Base-by-base conservation (phyloP, 129 eudicot species). In the Kitagawia praeruptora region DNA sequence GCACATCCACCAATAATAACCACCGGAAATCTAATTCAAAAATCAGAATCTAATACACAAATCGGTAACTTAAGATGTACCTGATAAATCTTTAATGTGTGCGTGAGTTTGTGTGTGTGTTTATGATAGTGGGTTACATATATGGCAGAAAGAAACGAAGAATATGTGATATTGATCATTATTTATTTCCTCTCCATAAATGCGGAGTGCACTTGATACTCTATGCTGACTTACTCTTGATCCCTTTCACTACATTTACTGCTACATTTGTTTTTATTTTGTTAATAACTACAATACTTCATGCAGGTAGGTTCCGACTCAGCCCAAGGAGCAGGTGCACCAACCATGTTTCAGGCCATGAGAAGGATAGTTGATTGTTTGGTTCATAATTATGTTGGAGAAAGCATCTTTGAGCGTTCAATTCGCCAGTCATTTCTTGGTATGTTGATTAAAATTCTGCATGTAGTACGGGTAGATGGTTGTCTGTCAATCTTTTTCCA, bases 281-380 rank as follows among this genome's bases (percentile, higher is more conserved):
- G 45, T 44, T 8, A 40, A 56, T 41, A 58, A 37, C 23, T 6
- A 6, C 63, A 42, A 19, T 37, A 7, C 44, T 41, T 63, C 74
- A 73, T 84, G 38, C 87, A 93, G 98, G 98, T 93, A 44, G 98
- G 98, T 75, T 94, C 98, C 54, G 89, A 88, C 76, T 94, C 98
- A 80, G 80, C 84, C 80, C 98, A 94, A 81, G 98, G 98, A n/a
- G 98, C 98, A 80, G 98, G 98, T 80, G 97, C 98, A 58, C 98
- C 97, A 61, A 91, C 97, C 70, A 89, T 94, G 95, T 94, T 94
- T 84, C 93, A 91, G 89, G 93, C 96, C 76, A 93, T 93, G 97
- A 91, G 88, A 79, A 88, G 96, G 19, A 88, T 93, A 80, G 82
- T 45, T 84, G 90, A 88, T 83, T 91, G 91, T 82, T 85, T 93